Evolutionary conservation across 768 basidiomycete genomes (phyloP).

Genomic region (Xerocomus brunneocitrinus): DNA sequence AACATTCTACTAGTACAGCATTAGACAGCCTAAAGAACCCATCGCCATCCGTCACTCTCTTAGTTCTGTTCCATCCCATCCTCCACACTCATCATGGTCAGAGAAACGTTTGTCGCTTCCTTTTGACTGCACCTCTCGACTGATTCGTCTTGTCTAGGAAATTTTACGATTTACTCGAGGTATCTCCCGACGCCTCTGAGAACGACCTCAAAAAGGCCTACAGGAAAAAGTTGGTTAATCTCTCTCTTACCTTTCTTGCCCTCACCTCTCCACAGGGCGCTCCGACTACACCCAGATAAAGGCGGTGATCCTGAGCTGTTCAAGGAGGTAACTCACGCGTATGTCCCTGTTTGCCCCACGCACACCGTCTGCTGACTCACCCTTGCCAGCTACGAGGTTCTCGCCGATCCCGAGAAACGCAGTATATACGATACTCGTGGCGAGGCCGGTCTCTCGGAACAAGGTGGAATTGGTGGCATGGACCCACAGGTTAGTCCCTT

Average conservation of each 20-base stretch:
- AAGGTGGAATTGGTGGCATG: conserved; percentile 92
- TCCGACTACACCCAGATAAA: conserved; percentile 88
- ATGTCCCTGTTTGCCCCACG: conserved; percentile 32
- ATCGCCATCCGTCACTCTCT: conserved; percentile 8
- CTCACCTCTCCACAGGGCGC: conserved; percentile 48
- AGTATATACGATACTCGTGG: conserved; percentile 84
- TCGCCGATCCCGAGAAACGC: conserved; percentile 84
- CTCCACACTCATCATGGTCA: conserved; percentile 47
- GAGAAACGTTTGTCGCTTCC: conserved; percentile 49
- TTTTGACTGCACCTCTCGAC: neutral
- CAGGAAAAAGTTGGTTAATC: conserved; percentile 70
- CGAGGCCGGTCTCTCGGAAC: conserved; percentile 84
- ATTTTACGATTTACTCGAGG: conserved; percentile 92
- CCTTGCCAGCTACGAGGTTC: conserved; percentile 75
- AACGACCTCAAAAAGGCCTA: conserved; percentile 92
- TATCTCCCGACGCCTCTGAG: conserved; percentile 72
- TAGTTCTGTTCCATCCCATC: conserved; percentile 12
- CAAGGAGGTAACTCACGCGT: conserved; percentile 97
- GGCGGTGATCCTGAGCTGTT: conserved; percentile 95
- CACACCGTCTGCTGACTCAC: conserved; percentile 1
- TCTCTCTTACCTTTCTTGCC: neutral
- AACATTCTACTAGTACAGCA: conserved; percentile 25
- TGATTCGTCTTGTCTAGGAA: conserved; percentile 45
- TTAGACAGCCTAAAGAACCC: conserved; percentile 22
- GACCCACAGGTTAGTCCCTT: conserved; percentile 73